phyloP scores from a whole-genome alignment of 768 basidiomycete genomes.

The Paxillus rubicundulus region DNA sequence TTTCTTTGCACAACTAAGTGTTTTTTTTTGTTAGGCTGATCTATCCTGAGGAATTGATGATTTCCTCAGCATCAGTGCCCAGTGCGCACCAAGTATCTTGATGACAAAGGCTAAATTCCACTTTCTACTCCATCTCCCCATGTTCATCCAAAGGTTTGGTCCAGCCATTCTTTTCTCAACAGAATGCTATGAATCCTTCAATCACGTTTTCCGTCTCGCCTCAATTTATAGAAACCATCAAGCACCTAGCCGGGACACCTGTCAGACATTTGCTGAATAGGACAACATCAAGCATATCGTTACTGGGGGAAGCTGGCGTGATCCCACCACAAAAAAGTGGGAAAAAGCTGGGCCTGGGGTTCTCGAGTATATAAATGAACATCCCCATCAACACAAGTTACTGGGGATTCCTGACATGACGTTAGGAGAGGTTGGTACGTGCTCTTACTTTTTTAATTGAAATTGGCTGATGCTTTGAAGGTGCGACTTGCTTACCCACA shows the following conservation, averaged over 20 bases:
- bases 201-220: conserved; percentile 19
- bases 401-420: too few species aligned
- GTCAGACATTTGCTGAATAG: conserved; percentile 1
- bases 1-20: conserved; percentile 1
- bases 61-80: conserved; percentile 14
- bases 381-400: too few species aligned
- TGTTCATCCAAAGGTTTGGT: conserved; percentile 23
- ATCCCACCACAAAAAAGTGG: too few species aligned
- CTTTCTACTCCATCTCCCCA: conserved; percentile 24
- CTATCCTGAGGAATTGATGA: conserved; percentile 17
- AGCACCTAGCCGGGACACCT: conserved; percentile 24
- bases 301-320: conserved; percentile 1
- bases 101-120: conserved; percentile 29
- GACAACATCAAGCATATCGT: conserved; percentile 9
- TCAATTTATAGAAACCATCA: conserved; percentile 28
- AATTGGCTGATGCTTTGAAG: too few species aligned
- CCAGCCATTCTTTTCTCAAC: conserved; percentile 27
- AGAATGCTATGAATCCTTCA: conserved; percentile 25
- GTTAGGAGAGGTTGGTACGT: too few species aligned
- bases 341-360: too few species aligned
- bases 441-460: too few species aligned
- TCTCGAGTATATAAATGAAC: too few species aligned
- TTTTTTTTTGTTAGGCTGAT: background rate
- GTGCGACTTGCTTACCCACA: too few species aligned
- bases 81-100: conserved; percentile 20